Percentiles rank a stretch among this genome's conserved stretches.
Conservation (phyloP, 495 filamentous ascomycete genomes). For the Parachaetomium inaequale region DNA sequence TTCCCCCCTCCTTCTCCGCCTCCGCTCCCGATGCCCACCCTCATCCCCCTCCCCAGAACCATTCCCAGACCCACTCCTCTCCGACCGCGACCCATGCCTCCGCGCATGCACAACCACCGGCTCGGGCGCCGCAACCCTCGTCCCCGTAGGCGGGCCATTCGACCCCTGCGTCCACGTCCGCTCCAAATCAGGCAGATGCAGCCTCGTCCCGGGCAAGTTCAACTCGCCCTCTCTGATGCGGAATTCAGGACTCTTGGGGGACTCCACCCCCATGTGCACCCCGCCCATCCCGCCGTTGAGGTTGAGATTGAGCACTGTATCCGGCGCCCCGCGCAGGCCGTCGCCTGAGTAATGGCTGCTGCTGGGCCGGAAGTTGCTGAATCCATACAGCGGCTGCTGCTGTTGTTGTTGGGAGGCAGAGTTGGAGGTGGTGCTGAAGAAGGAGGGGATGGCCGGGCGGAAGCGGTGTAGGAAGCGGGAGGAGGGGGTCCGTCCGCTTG, state of each 20-base stretch:
- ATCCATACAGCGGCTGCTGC: background rate
- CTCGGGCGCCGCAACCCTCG: conserved; percentile 16
- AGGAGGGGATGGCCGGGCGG: conserved; percentile 33
- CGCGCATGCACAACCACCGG: conserved; percentile 15
- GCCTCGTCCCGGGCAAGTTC: conserved; percentile 37
- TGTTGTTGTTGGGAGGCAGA: background rate
- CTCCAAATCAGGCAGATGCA: conserved; percentile 40
- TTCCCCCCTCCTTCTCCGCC: conserved; percentile 18
- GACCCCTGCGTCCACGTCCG: conserved; percentile 35
- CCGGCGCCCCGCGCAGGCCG: conserved; percentile 24
- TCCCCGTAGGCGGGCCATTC: conserved; percentile 31
- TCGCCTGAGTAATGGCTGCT: conserved; percentile 32
- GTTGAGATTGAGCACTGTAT: conserved; percentile 18
- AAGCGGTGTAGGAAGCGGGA: conserved; percentile 28
- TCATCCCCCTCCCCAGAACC: background rate
- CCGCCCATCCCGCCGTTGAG: too few species aligned
- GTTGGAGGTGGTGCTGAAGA: conserved; percentile 31
- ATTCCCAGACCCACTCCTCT: background rate
- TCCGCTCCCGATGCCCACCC: conserved; percentile 9
- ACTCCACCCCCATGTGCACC: too few species aligned
- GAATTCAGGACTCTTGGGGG: conserved; percentile 42
- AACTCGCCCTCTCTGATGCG: conserved; percentile 33
- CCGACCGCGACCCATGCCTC: background rate
- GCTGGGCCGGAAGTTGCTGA: conserved; percentile 21
- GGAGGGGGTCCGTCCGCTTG: conserved; percentile 6